Base-by-base conservation (phyloP, 352 stramenopile species). In the Achlya hypogyna region DNA sequence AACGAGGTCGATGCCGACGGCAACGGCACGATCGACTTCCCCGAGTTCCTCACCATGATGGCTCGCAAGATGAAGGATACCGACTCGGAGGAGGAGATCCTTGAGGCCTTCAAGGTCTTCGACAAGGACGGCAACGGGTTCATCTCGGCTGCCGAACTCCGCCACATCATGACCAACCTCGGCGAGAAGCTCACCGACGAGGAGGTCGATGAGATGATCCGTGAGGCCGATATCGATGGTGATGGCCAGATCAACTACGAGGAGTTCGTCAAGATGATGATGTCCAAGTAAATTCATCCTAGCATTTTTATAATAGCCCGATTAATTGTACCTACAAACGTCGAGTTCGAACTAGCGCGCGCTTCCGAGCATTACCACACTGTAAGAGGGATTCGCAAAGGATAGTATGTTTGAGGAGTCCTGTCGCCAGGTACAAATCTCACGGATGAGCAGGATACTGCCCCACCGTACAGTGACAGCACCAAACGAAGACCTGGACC, bases 211-310 rank as follows among this genome's bases (percentile, higher is more conserved):
- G 96, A 99, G 81, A 98, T 99, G 96, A 98, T 99, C 80, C 92
- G 95, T 75, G 96, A 99, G 76, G 96, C 96, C 56, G 96, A 99
- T 78, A 98, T 98, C 69, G 96, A 99, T 79, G 96, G 96, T 53
- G 96, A 98, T 80, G 96, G 96, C 71, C 96, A 99, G 86, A 98
- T 99, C 85, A 99, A 98, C 89, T 98, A 98, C 87, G 96, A 99
- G 83, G 96, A 99, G 79, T 99, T 99, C 78, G 95, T 99, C 73
- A 98, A 98, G 89, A 98, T 98, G 94, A 99, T 99, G 96, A 98
- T 99, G 91, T 95, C 87, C 76, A 96, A 96, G 86, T 96, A 96
- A 93, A 69, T 64, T 49, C 25, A 14, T 63, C 53, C 28, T 56
- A 56, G 60, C 28, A 58, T 58, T 67, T 67, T 67, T 58, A 58